A percentile compares a stretch with the other conserved stretches of the same genome.
Evolutionary conservation across 163 green algal species (phyloP).

Genomic region (Volvox carteri): DNA sequence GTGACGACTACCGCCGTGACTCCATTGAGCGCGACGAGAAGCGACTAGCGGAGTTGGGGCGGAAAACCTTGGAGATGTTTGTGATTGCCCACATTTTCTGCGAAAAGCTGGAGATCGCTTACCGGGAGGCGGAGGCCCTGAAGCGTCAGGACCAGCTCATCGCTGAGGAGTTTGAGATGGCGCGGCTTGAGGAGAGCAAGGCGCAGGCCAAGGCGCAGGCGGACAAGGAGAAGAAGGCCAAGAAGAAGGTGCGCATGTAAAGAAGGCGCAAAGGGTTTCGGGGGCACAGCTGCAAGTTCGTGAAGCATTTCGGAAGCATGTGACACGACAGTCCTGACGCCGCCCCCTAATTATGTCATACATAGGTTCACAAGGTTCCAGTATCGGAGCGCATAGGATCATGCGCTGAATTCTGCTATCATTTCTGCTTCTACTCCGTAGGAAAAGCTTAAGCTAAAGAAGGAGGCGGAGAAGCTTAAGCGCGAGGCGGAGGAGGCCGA

Average conservation of each 20-base stretch:
- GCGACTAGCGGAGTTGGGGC: conserved; percentile 92
- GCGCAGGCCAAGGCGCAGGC: conserved; percentile 64
- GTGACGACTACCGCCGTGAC: conserved; percentile 80
- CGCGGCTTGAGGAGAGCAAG: conserved; percentile 73
- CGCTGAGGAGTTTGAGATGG: conserved; percentile 90
- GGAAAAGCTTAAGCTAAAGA: conserved; percentile 69
- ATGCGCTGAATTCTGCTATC: no score
- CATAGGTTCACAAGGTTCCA: no score
- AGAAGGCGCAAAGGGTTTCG: no score
- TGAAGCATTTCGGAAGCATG: no score
- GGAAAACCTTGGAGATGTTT: conserved; percentile 93
- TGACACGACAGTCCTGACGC: no score
- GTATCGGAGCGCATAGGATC: no score
- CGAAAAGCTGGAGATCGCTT: conserved; percentile 83
- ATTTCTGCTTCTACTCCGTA: no score
- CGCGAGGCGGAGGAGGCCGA: conserved; percentile 69
- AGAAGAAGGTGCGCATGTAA: conserved; percentile 67
- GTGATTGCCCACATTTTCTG: conserved; percentile 89
- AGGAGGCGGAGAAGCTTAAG: conserved; percentile 66
- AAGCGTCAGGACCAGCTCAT: conserved; percentile 94
- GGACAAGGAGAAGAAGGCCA: conserved; percentile 71
- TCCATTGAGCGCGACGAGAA: conserved; percentile 92
- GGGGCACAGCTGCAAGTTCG: no score
- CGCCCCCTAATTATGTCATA: no score
- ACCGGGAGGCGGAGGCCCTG: conserved; percentile 88